A percentile compares a stretch with the other conserved stretches of the same genome.
These are phyloP conservation scores for Teunomyces gatunensis DNA, from an alignment of 805 yeast species.

Conservation along the genomic window DNA sequence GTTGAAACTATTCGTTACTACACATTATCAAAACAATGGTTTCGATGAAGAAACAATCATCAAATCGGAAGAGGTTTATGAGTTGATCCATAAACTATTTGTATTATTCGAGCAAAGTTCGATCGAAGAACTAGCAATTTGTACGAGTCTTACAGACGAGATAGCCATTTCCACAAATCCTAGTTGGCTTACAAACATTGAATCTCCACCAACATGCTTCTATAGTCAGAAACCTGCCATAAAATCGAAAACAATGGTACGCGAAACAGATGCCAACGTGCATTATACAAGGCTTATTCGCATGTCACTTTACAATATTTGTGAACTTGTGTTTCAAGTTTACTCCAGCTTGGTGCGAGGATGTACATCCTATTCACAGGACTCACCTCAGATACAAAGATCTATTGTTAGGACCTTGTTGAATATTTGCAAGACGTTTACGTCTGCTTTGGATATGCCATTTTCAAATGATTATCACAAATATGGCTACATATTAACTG, in stretches of 20 bases:
- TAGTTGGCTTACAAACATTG: conserved; percentile 22
- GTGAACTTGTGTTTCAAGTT: not conserved
- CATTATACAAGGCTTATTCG: not conserved
- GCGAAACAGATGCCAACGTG: not conserved
- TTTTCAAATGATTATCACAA: conserved; percentile 16
- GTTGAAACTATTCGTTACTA: too few species aligned
- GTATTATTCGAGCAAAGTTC: conserved; percentile 48
- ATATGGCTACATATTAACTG: conserved; percentile 31
- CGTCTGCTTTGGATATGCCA: conserved; percentile 20
- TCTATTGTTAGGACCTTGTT: conserved; percentile 39
- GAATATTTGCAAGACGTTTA: conserved; percentile 23
- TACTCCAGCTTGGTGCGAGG: not conserved
- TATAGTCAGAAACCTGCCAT: conserved; percentile 30
- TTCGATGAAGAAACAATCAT: conserved; percentile 32
- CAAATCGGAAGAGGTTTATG: conserved; percentile 40
- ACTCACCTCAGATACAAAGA: conserved; percentile 26
- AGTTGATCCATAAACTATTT: conserved; percentile 29
- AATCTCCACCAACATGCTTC: conserved; percentile 41
- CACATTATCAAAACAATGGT: not conserved
- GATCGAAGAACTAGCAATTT: conserved; percentile 55
- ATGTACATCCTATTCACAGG: not conserved
- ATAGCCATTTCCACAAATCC: conserved; percentile 45
- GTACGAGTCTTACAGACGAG: conserved; percentile 45
- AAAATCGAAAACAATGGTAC: not conserved
- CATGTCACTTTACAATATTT: not conserved